phyloP scores from a whole-genome alignment of 129 eudicot genomes.

The Centrapalus pauciflorus region DNA sequence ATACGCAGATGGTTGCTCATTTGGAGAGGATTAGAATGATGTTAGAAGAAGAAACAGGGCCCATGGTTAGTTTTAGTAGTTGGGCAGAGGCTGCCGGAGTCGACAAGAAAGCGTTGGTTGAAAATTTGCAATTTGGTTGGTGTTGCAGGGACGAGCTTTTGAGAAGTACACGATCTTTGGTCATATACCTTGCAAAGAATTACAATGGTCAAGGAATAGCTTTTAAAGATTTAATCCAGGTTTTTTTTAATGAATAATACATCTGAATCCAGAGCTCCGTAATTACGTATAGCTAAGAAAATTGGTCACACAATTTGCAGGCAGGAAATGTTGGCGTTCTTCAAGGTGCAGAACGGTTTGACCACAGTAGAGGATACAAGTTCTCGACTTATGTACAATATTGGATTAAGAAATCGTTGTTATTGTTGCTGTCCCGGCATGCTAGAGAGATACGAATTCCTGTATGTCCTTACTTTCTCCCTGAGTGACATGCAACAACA shows the following conservation, averaged over 20 bases:
- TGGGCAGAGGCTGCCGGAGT: slow-evolving; percentile 89
- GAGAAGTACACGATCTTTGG: slow-evolving; percentile 74
- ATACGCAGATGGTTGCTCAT: slow-evolving; percentile 58
- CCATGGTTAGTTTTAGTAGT: slow-evolving; percentile 47
- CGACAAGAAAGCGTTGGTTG: slow-evolving; percentile 54
- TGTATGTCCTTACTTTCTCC: slow-evolving; percentile 34
- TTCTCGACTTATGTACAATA: slow-evolving; percentile 94
- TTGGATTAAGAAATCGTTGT: slow-evolving; percentile 79
- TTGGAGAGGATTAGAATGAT: slow-evolving; percentile 53
- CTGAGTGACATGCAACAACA: background rate
- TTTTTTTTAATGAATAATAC: slow-evolving; percentile 12
- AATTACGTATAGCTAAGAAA: background rate
- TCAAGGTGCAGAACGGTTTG: slow-evolving; percentile 92
- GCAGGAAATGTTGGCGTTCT: slow-evolving; percentile 82
- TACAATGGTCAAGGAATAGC: slow-evolving; percentile 69
- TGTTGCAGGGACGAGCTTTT: slow-evolving; percentile 78
- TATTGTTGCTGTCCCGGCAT: slow-evolving; percentile 53
- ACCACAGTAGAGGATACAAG: slow-evolving; percentile 69
- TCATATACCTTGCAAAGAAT: slow-evolving; percentile 60
- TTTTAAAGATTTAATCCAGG: slow-evolving; percentile 84
- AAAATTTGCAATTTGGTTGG: slow-evolving; percentile 70
- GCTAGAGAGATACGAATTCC: slow-evolving; percentile 83
- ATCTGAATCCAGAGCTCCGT: background rate
- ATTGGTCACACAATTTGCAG: slow-evolving; percentile 28
- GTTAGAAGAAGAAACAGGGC: slow-evolving; percentile 64